These are phyloP conservation scores for Naganishia vaughanmartiniae DNA, from an alignment of 768 basidiomycete species.

Conservation along the genomic window DNA sequence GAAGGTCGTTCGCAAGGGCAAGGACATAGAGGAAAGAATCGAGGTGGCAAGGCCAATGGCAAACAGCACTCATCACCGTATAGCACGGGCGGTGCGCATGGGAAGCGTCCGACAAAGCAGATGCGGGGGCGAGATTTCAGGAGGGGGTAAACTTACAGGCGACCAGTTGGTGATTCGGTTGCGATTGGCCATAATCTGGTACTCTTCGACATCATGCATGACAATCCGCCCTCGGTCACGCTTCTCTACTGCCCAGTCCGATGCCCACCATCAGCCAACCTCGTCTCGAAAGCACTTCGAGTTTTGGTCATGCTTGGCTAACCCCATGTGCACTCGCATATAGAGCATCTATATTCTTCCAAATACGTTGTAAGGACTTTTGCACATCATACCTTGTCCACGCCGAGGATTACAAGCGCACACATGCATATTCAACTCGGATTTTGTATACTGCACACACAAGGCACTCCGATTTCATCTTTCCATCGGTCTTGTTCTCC, in stretches of 20 bases:
- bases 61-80: slow-evolving; percentile 19
- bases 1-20: slow-evolving; percentile 2
- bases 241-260: too few species aligned
- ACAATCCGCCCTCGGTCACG: too few species aligned
- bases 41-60: slow-evolving; percentile 4
- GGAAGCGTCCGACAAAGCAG: background rate
- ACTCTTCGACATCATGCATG: too few species aligned
- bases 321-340: background rate
- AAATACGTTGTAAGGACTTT: background rate
- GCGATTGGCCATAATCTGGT: background rate
- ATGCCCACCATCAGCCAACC: background rate
- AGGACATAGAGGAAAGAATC: slow-evolving; percentile 11
- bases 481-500: slow-evolving; percentile 20
- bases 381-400: slow-evolving; percentile 1
- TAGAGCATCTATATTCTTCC: background rate
- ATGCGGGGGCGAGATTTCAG: slow-evolving; percentile 5
- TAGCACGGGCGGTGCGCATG: background rate
- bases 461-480: background rate
- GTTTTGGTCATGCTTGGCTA: background rate
- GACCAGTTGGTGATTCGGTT: background rate
- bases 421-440: background rate
- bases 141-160: too few species aligned
- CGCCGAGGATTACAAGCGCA: background rate
- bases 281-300: background rate
- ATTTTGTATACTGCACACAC: background rate